Percentiles rank a stretch among this genome's conserved stretches.
Conservation (phyloP, 129 eudicot genomes). For the Chrysanthemum makinoi region DNA sequence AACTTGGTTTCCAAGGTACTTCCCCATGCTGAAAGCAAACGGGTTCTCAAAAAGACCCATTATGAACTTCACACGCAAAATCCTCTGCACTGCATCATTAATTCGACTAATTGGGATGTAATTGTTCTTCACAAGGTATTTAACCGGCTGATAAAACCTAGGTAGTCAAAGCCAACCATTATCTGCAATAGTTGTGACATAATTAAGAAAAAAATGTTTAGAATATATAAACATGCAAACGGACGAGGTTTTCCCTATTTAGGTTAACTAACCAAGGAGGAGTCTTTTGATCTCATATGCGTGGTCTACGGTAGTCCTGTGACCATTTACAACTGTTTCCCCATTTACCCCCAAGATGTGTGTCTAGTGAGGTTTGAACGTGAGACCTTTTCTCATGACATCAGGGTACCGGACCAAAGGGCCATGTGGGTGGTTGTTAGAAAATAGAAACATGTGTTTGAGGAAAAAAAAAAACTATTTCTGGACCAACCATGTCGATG, state of each 20-base stretch:
- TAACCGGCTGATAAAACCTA: conserved; percentile 48
- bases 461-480: no score
- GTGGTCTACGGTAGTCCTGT: neutral
- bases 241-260: no score
- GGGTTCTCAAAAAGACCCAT: conserved; percentile 82
- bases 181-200: conserved; percentile 37
- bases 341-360: no score
- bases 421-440: no score
- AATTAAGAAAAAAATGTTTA: no score
- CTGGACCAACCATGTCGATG: conserved; percentile 66
- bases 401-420: no score
- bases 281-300: neutral
- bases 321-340: no score
- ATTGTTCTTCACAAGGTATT: conserved; percentile 44
- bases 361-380: no score
- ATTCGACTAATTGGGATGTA: conserved; percentile 59
- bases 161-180: conserved; percentile 69
- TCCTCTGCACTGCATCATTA: conserved; percentile 75
- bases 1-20: conserved; percentile 68
- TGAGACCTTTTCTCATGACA: no score
- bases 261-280: no score
- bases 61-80: conserved; percentile 63
- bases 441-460: no score
- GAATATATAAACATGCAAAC: no score
- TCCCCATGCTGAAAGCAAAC: conserved; percentile 51